Evolutionary conservation across 169 alveolate genomes (phyloP).

Genomic region (Eimeria falciformis): DNA sequence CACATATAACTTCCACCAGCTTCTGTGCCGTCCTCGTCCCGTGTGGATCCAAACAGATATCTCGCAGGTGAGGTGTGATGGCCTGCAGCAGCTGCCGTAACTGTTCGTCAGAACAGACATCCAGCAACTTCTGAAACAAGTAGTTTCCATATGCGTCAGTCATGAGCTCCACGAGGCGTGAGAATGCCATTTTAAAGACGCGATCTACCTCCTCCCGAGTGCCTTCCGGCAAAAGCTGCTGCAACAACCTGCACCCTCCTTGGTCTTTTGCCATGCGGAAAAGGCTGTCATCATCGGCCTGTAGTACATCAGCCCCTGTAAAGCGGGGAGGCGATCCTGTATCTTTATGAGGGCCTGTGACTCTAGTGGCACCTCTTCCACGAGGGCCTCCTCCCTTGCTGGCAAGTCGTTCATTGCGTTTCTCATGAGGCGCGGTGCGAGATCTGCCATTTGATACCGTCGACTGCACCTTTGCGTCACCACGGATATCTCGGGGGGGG

Average conservation of each 20-base stretch:
- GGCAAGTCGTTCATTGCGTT: no score
- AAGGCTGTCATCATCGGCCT: background rate
- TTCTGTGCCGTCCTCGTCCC: constrained; percentile 96
- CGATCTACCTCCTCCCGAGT: constrained; percentile 54
- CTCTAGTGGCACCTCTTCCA: no score
- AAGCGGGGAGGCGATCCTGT: background rate
- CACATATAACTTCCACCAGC: constrained; percentile 89
- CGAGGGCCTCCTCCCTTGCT: no score
- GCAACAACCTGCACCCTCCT: constrained; percentile 74
- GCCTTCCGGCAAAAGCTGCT: constrained; percentile 66
- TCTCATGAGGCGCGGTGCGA: no score
- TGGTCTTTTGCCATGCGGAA: constrained; percentile 61
- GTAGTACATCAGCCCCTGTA: background rate
- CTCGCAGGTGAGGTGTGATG: constrained; percentile 84
- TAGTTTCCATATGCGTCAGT: constrained; percentile 96
- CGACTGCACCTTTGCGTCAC: no score
- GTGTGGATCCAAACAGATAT: constrained; percentile 92
- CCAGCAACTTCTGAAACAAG: constrained; percentile 94
- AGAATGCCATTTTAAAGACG: constrained; percentile 79
- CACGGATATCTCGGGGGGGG: no score
- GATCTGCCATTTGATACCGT: no score
- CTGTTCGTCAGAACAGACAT: constrained; percentile 83
- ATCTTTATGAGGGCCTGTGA: no score
- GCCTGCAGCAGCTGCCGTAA: constrained; percentile 83
- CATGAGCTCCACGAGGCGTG: constrained; percentile 88